Conservation (phyloP, 1,284 basidiomycete genomes). For the Acaromyces ingoldii region DNA sequence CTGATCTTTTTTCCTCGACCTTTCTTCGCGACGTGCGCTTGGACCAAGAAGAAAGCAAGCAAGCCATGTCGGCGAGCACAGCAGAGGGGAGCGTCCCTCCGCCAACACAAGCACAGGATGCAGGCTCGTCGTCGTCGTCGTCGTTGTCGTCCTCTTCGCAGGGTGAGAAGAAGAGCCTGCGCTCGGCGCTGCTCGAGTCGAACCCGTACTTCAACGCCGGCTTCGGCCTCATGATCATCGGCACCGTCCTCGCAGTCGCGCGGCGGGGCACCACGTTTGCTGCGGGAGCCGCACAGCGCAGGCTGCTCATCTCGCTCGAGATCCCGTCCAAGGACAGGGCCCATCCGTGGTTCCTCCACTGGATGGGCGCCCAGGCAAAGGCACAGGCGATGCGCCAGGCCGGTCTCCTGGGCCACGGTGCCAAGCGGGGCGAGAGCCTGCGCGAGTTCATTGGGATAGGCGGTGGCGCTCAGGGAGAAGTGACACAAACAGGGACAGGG, state of each 20-base stretch:
- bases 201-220: slow-evolving; percentile 49
- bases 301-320: slow-evolving; percentile 90
- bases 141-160: not conserved
- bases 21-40: too few relatives aligned
- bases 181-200: slow-evolving; percentile 24
- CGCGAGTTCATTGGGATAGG: slow-evolving; percentile 37
- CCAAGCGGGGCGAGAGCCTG: slow-evolving; percentile 25
- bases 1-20: too few relatives aligned
- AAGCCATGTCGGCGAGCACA: too few relatives aligned
- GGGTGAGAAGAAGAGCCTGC: not conserved
- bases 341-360: slow-evolving; percentile 94
- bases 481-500: not conserved
- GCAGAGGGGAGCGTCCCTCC: too few relatives aligned
- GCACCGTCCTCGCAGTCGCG: slow-evolving; percentile 34
- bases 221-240: slow-evolving; percentile 48
- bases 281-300: slow-evolving; percentile 71
- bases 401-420: slow-evolving; percentile 19
- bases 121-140: too few relatives aligned
- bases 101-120: too few relatives aligned
- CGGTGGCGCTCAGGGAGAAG: not conserved
- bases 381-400: slow-evolving; percentile 42
- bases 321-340: slow-evolving; percentile 91
- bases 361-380: slow-evolving; percentile 69
- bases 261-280: slow-evolving; percentile 61
- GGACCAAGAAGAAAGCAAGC: too few relatives aligned